Base-by-base conservation (phyloP, 2,329 filamentous ascomycete species). In the Graphilbum fragrans region DNA sequence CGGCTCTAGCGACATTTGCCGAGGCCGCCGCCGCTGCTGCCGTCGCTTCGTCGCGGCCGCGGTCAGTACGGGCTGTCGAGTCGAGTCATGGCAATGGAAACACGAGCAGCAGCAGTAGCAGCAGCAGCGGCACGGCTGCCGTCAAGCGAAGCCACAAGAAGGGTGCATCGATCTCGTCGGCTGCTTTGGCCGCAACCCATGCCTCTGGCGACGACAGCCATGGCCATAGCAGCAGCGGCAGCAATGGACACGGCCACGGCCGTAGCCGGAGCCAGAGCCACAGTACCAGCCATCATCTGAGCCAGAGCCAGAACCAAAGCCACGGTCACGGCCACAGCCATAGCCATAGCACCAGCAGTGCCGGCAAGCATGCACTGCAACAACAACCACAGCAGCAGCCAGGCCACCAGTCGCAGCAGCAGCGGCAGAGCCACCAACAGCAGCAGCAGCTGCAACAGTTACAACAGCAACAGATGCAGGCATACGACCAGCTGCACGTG, bases 131-230 rank as follows among this genome's bases (percentile, higher is more conserved):
- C 46, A 58, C 36, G 43, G 53, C 41, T 23, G 53, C 55, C 4
- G 55, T 58, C n/a, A 79, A 73, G 59, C 66, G 73, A 45, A 74
- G 66, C 41, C 72, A 77, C 45, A 80, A 80, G 55, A 79, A 78
- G 57, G 66, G 67, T 3, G 64, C 69, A 4, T 63, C 60, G 25
- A 32, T 49, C 2, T 48, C 48, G n/a, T 47, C 47, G n/a, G 43
- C 45, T 21, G 41, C 38, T 4, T 41, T 45, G 11, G 37, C 36
- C 41, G 10, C 38, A 41, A 3, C 23, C 22, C 11, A n/a, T n/a
- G n/a, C n/a, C n/a, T n/a, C n/a, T n/a, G n/a, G n/a, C n/a, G n/a
- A 40, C 17, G 16, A 14, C 32, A 29, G 38, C 27, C 31, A 37
- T 19, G 18, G 36, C 17, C 37, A n/a, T 23, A 8, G 25, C 25